Conservation (phyloP, 2,329 filamentous ascomycete genomes). For the Arthrobotrys pseudoclavata region DNA sequence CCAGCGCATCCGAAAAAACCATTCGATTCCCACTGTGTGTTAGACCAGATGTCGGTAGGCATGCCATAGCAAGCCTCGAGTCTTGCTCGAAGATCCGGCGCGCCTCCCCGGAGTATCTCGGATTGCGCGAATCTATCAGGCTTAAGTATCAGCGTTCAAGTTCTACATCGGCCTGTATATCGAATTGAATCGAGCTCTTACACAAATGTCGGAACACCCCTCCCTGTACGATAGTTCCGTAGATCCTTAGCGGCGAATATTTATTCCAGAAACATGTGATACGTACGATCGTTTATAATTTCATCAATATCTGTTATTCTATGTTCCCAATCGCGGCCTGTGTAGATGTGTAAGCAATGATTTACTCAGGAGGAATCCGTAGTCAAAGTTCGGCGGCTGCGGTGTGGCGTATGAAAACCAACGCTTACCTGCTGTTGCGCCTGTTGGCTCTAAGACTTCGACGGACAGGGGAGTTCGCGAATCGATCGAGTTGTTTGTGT, state of each 20-base stretch:
- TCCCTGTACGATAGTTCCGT: neutral
- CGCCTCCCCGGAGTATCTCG: neutral
- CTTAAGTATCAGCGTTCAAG: neutral
- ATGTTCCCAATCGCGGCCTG: neutral
- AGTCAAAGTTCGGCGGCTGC: neutral
- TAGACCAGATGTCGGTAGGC: conserved; percentile 26
- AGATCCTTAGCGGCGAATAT: neutral
- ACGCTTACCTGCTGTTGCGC: neutral
- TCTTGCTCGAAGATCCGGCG: neutral
- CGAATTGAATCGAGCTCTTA: neutral
- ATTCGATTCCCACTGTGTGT: conserved; percentile 20
- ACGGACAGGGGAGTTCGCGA: neutral
- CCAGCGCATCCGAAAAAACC: conserved; percentile 28
- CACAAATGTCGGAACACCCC: conserved; percentile 3
- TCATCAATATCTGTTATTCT: neutral
- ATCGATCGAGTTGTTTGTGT: neutral
- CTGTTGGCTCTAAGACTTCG: neutral
- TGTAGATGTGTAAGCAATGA: neutral
- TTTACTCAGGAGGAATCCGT: too few species aligned
- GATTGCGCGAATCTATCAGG: conserved; percentile 4
- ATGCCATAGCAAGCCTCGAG: conserved; percentile 32
- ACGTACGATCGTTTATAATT: conserved; percentile 1
- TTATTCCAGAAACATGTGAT: neutral
- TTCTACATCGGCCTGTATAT: neutral
- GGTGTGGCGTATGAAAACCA: neutral